phyloP scores from a whole-genome alignment of 176 grass and related monocot genomes.

The Aegilops tauschii region DNA sequence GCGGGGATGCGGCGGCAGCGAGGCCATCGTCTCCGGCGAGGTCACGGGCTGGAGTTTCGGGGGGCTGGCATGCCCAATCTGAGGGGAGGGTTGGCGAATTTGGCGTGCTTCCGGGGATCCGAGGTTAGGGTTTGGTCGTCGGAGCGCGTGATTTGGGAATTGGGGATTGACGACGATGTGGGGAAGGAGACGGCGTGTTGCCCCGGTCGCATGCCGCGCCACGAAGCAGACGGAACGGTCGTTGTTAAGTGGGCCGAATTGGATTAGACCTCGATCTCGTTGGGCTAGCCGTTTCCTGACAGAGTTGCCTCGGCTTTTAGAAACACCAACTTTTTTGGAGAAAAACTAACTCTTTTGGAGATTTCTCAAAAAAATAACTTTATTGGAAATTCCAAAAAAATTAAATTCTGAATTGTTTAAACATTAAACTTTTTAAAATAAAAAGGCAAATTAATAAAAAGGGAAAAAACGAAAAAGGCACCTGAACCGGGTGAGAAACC shows the following conservation, averaged over 20 bases:
- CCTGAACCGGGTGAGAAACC: too few species aligned
- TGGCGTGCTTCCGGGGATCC: not conserved
- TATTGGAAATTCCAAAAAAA: too few species aligned
- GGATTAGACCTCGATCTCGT: not conserved
- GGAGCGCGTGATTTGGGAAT: constrained; percentile 21
- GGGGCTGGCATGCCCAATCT: constrained; percentile 29
- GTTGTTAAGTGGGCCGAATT: constrained; percentile 6
- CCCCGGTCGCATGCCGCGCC: not conserved
- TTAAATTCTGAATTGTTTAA: too few species aligned
- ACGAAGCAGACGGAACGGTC: constrained; percentile 6
- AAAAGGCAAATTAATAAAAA: too few species aligned
- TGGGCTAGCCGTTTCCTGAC: not conserved
- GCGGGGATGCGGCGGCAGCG: constrained; percentile 12
- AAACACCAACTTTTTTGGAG: too few species aligned
- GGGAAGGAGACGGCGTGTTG: constrained; percentile 7
- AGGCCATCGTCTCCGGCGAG: constrained; percentile 25
- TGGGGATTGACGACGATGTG: constrained; percentile 9
- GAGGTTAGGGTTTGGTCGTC: constrained; percentile 35
- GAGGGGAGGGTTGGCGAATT: not conserved
- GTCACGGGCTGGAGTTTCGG: not conserved
- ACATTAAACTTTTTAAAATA: too few species aligned
- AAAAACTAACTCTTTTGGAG: too few species aligned
- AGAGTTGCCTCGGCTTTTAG: too few species aligned
- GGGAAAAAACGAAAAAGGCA: too few species aligned
- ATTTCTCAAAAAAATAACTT: too few species aligned